Conservation (phyloP, 176 grass and related monocot species). For the Phragmites australis region DNA sequence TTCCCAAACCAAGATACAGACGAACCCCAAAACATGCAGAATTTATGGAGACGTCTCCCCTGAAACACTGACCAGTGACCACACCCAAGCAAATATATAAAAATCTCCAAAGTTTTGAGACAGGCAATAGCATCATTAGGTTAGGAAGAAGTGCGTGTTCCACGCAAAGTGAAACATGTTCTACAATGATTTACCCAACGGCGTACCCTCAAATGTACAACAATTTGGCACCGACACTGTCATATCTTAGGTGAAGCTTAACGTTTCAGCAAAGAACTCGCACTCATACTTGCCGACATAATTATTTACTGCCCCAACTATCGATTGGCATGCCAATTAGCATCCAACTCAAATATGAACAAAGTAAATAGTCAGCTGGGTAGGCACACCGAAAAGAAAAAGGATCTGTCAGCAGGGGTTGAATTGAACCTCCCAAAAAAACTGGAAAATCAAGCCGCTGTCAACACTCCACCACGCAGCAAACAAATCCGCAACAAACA, state of each 20-base stretch:
- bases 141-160: background rate
- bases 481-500: background rate
- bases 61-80: slow-evolving; percentile 30
- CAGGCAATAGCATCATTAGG: background rate
- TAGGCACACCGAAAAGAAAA: background rate
- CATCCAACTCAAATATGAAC: background rate
- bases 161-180: slow-evolving; percentile 32
- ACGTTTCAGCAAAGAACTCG: slow-evolving; percentile 37
- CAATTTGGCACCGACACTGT: slow-evolving; percentile 26
- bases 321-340: background rate
- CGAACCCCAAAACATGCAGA: slow-evolving; percentile 37
- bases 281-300: slow-evolving; percentile 20
- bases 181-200: slow-evolving; percentile 18
- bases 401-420: background rate
- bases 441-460: background rate
- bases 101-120: background rate
- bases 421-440: background rate
- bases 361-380: background rate
- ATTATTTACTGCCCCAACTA: slow-evolving; percentile 28
- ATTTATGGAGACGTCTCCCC: slow-evolving; percentile 39
- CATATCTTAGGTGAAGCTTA: slow-evolving; percentile 36
- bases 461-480: background rate
- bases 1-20: slow-evolving; percentile 5
- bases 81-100: background rate
- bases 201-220: slow-evolving; percentile 20